Conservation (phyloP, 1,284 basidiomycete genomes). For the Afroboletus lepidellus region DNA sequence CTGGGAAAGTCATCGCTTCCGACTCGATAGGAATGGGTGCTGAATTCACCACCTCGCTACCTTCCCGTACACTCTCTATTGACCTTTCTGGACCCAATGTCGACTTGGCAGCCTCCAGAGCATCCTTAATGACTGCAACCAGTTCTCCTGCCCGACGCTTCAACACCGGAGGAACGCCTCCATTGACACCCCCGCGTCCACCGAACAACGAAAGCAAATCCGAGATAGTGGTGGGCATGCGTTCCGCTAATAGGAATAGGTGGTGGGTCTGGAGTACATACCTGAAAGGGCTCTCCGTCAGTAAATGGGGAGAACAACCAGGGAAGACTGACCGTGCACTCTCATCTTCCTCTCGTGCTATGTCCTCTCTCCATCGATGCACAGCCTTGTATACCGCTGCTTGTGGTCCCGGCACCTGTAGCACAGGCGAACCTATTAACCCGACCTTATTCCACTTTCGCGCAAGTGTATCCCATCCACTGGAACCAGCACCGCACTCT, state of each 20-base stretch:
- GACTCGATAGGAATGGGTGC: not conserved
- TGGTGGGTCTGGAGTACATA: slow-evolving; percentile 74
- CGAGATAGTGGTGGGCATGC: slow-evolving; percentile 59
- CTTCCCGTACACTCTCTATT: not conserved
- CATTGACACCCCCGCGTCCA: slow-evolving; percentile 13
- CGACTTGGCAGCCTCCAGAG: slow-evolving; percentile 30
- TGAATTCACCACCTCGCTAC: not conserved
- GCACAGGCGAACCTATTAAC: slow-evolving; percentile 41
- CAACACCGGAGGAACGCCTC: slow-evolving; percentile 57
- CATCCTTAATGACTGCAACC: slow-evolving; percentile 55
- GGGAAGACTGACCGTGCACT: slow-evolving; percentile 61
- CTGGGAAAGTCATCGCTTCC: not conserved
- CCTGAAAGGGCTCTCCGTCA: slow-evolving; percentile 38
- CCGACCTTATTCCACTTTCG: slow-evolving; percentile 73
- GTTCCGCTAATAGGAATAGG: slow-evolving; percentile 68
- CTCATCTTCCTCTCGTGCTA: slow-evolving; percentile 87
- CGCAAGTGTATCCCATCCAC: slow-evolving; percentile 77
- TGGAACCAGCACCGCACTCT: slow-evolving; percentile 59
- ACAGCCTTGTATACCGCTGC: slow-evolving; percentile 73
- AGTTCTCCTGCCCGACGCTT: slow-evolving; percentile 61
- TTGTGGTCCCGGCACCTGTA: slow-evolving; percentile 68
- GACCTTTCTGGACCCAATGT: not conserved
- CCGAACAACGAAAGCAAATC: slow-evolving; percentile 55
- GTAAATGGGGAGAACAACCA: slow-evolving; percentile 4
- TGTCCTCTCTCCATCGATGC: slow-evolving; percentile 83